These are phyloP conservation scores for Phaseolus lunatus DNA, from an alignment of 306 rosid genomes.

Conservation along the genomic window DNA sequence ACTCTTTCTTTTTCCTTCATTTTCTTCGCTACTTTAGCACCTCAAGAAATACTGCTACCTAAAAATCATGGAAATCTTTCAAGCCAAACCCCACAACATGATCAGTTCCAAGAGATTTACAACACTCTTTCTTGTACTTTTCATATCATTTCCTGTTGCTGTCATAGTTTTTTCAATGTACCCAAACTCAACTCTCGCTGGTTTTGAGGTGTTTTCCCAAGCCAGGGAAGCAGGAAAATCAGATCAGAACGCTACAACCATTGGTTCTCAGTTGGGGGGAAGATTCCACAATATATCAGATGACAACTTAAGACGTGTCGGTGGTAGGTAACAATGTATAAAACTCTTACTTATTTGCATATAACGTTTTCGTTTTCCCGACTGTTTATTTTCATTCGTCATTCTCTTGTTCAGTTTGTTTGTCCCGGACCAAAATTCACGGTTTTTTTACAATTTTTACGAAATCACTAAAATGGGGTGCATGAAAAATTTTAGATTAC, in stretches of 20 bases:
- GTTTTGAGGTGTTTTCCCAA: conserved; percentile 33
- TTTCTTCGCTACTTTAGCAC: not conserved
- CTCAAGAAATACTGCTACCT: not conserved
- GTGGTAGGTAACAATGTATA: conserved; percentile 4
- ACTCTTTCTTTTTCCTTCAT: too few relatives aligned
- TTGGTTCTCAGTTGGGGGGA: not conserved
- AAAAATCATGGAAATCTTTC: not conserved
- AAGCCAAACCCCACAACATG: not conserved
- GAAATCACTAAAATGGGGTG: too few relatives aligned
- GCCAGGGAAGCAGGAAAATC: not conserved
- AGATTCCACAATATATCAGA: not conserved
- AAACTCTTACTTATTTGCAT: not conserved
- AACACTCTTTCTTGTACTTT: not conserved
- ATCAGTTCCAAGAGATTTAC: not conserved
- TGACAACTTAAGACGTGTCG: not conserved
- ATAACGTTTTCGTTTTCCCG: not conserved
- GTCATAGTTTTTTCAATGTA: conserved; percentile 2
- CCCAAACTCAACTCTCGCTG: conserved; percentile 1
- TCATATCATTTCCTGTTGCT: conserved; percentile 1
- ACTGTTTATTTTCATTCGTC: not conserved
- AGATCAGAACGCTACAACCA: conserved; percentile 22
- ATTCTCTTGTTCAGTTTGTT: not conserved
- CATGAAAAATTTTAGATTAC: too few relatives aligned
- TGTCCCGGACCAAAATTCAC: not conserved
- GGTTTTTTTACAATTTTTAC: too few relatives aligned